phyloP scores from a whole-genome alignment of 106 monocot genomes.

The Dioscorea alata region DNA sequence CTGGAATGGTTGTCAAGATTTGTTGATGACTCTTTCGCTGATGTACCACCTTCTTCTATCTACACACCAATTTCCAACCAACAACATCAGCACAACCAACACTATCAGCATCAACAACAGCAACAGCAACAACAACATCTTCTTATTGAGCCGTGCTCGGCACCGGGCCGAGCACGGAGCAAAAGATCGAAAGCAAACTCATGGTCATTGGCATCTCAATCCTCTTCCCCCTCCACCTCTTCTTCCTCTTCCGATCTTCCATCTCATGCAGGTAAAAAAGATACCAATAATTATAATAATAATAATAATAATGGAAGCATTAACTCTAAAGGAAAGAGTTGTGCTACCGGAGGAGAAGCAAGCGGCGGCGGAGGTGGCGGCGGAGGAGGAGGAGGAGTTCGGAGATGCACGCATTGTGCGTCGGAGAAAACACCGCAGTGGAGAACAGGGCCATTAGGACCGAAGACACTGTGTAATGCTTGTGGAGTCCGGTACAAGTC shows the following conservation, averaged over 20 bases:
- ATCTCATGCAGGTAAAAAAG: neutral
- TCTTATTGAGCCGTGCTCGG: too few relatives aligned
- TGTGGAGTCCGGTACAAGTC: constrained; percentile 83
- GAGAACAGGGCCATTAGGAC: constrained; percentile 85
- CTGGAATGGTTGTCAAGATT: constrained; percentile 94
- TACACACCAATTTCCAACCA: too few relatives aligned
- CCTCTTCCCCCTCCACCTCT: constrained; percentile 38
- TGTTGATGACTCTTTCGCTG: constrained; percentile 86
- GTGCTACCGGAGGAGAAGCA: constrained; percentile 6
- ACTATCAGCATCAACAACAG: too few relatives aligned
- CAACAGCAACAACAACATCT: too few relatives aligned
- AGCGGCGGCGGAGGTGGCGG: constrained; percentile 7
- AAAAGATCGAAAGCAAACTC: too few relatives aligned
- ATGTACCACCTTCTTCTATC: constrained; percentile 6
- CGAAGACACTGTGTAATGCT: constrained; percentile 91
- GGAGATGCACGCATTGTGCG: constrained; percentile 85
- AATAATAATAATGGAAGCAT: neutral
- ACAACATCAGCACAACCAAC: too few relatives aligned
- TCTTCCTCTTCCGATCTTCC: constrained; percentile 68
- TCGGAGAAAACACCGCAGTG: constrained; percentile 96
- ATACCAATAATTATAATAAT: neutral
- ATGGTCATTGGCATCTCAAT: constrained; percentile 15
- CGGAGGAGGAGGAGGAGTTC: constrained; percentile 18
- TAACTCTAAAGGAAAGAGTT: neutral
- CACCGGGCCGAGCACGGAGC: too few relatives aligned